These are phyloP conservation scores for Barbarea vulgaris DNA, from an alignment of 345 rosid genomes.

Conservation along the genomic window DNA sequence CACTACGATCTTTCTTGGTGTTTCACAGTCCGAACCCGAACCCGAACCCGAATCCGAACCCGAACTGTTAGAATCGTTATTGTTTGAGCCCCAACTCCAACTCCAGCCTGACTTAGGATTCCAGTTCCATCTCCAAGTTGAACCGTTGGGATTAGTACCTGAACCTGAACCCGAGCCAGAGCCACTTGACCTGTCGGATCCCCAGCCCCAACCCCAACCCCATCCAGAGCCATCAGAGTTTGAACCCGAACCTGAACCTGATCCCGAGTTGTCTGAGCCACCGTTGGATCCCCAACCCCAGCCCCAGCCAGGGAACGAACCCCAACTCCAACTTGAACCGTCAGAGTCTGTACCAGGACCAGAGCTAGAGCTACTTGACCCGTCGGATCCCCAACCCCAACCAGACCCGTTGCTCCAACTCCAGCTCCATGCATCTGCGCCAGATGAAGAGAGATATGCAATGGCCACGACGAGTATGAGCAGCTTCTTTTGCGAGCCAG, in stretches of 20 bases:
- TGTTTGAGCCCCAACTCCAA: conserved; percentile 18
- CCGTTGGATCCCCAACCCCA: conserved; percentile 39
- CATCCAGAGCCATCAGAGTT: conserved; percentile 22
- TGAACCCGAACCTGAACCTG: conserved; percentile 29
- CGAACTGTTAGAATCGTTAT: not conserved
- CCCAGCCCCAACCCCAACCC: conserved; percentile 39
- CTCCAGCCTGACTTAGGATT: conserved; percentile 20
- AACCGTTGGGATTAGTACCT: conserved; percentile 19
- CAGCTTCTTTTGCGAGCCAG: conserved; percentile 23
- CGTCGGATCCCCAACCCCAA: conserved; percentile 33
- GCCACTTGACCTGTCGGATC: conserved; percentile 1
- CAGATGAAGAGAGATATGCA: conserved; percentile 28
- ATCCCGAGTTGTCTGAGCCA: conserved; percentile 9
- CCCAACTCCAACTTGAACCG: conserved; percentile 29
- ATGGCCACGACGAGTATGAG: conserved; percentile 14
- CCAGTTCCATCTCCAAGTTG: conserved; percentile 18
- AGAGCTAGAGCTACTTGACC: conserved; percentile 27
- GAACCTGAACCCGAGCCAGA: conserved; percentile 24
- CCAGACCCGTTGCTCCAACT: conserved; percentile 28
- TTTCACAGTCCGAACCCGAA: not conserved
- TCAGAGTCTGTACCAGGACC: conserved; percentile 19
- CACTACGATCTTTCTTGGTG: conserved; percentile 46
- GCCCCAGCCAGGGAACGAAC: conserved; percentile 28
- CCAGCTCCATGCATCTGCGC: conserved; percentile 31
- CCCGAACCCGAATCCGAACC: no score